Evolutionary conservation across 371 early-diverging fungal genomes (phyloP).

Genomic region (Lichtheimia hyalospora): DNA sequence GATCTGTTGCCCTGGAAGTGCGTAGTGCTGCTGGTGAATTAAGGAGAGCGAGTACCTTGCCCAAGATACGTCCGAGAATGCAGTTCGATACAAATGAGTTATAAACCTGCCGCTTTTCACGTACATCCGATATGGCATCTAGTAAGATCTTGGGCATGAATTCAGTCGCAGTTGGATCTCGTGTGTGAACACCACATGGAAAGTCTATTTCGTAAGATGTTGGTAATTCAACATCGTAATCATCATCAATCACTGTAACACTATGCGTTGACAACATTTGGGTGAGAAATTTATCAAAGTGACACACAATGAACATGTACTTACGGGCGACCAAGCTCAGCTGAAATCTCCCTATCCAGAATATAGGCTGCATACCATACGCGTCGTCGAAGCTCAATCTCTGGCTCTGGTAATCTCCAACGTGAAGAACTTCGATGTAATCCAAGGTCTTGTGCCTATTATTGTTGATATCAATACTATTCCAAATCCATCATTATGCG

Average conservation of each 20-base stretch:
- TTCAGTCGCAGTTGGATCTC: conserved; percentile 1
- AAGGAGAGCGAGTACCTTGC: conserved; percentile 28
- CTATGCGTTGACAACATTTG: neutral
- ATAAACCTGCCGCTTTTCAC: neutral
- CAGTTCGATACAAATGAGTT: neutral
- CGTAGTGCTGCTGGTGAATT: conserved; percentile 21
- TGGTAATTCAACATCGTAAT: conserved; percentile 44
- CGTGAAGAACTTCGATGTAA: conserved; percentile 30
- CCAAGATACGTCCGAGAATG: conserved; percentile 21
- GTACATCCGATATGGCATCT: neutral
- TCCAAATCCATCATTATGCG: neutral
- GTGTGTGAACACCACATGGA: neutral
- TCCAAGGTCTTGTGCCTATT: conserved; percentile 25
- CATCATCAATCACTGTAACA: conserved; percentile 25
- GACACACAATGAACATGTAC: neutral
- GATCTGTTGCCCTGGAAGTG: conserved; percentile 14
- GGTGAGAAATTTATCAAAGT: too few species aligned
- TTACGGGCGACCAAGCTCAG: conserved; percentile 32
- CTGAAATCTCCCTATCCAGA: conserved; percentile 43
- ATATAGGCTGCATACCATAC: conserved; percentile 40
- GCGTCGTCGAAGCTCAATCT: conserved; percentile 42
- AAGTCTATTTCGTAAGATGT: conserved; percentile 30
- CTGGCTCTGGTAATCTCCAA: conserved; percentile 41
- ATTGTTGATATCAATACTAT: neutral
- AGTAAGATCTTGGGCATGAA: neutral